A percentile compares a stretch with the other conserved stretches of the same genome.
Conservation (phyloP, 1,284 basidiomycete genomes). For the Leccinum holopus region DNA sequence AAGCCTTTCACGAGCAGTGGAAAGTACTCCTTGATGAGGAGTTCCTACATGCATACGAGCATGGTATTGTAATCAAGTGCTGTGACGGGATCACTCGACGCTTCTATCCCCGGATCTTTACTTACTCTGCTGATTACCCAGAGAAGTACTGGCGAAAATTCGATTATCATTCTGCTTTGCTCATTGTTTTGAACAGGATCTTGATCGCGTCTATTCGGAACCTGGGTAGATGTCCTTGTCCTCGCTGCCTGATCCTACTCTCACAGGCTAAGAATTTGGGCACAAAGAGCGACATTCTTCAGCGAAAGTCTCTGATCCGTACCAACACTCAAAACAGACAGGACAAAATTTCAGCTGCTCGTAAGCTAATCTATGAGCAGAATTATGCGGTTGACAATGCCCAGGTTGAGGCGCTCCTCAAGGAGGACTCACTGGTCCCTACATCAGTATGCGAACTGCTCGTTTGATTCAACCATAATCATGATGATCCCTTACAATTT, state of each 20-base stretch:
- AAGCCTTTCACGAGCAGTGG: neutral
- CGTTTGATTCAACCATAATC: neutral
- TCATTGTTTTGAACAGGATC: neutral
- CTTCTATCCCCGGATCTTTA: neutral
- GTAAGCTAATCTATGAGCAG: neutral
- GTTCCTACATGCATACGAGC: neutral
- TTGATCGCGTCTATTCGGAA: neutral
- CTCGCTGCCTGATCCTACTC: neutral
- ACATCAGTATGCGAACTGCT: neutral
- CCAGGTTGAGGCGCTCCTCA: neutral
- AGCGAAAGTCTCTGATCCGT: neutral
- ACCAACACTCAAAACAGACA: neutral
- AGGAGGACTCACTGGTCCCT: neutral
- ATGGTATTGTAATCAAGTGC: neutral
- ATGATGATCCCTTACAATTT: neutral
- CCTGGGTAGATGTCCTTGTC: neutral
- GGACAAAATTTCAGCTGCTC: neutral
- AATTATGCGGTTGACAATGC: neutral
- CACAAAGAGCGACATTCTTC: neutral
- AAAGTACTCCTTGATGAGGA: neutral
- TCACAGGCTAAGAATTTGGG: neutral
- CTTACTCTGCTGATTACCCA: neutral
- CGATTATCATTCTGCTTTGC: neutral
- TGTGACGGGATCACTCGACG: neutral
- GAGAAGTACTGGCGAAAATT: neutral